Evolutionary conservation across 1,284 basidiomycete species (phyloP).

Genomic region (Rhodotorula glutinis): DNA sequence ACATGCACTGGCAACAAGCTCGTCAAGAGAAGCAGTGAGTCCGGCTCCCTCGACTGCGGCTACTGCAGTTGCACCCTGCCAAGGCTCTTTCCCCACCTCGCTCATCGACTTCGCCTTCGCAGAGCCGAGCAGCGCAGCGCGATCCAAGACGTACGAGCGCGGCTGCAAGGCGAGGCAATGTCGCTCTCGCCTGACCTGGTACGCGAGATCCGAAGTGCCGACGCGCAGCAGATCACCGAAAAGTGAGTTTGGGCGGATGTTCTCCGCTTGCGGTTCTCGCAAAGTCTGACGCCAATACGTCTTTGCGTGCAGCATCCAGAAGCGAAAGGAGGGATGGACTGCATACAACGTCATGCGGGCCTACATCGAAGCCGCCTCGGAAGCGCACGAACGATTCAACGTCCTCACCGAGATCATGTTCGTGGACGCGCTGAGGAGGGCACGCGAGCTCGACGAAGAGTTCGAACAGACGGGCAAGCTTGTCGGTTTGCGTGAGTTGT

Average conservation of each 20-base stretch:
- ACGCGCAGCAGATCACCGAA: constrained; percentile 9
- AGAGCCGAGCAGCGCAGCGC: constrained; percentile 16
- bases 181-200: constrained; percentile 1
- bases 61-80: neutral
- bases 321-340: constrained; percentile 60
- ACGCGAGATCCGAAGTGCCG: constrained; percentile 10
- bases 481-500: constrained; percentile 56
- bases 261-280: neutral
- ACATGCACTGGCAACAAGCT: constrained; percentile 25
- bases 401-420: constrained; percentile 77
- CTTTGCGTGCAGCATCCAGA: constrained; percentile 3
- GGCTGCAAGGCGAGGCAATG: neutral
- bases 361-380: constrained; percentile 64
- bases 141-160: neutral
- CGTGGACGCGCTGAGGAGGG: constrained; percentile 61
- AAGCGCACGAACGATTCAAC: constrained; percentile 66
- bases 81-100: neutral
- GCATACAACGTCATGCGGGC: constrained; percentile 67
- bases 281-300: neutral
- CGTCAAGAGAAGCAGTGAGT: neutral
- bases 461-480: constrained; percentile 61
- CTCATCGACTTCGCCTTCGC: neutral
- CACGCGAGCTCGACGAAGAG: constrained; percentile 63
- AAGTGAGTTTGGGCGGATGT: neutral
- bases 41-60: too few relatives aligned